phyloP scores from a whole-genome alignment of 306 rosid genomes.

The Boehmeria nivea region DNA sequence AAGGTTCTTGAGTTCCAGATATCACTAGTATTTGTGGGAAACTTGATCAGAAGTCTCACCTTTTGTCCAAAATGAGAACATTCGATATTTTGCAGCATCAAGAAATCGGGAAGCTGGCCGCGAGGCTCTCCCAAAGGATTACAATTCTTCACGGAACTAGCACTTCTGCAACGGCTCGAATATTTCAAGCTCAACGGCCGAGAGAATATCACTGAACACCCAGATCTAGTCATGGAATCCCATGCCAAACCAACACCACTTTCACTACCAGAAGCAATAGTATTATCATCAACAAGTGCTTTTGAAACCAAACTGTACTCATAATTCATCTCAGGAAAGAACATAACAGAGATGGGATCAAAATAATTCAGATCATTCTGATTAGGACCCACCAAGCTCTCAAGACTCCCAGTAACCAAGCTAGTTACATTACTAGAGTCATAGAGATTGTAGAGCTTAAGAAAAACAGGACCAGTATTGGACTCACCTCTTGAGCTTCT shows the following conservation, averaged over 20 bases:
- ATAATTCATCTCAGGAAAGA: constrained; percentile 39
- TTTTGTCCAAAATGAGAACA: constrained; percentile 18
- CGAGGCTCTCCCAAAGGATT: constrained; percentile 28
- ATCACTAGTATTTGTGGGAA: constrained; percentile 9
- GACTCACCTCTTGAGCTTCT: constrained; percentile 9
- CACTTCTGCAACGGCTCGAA: constrained; percentile 24
- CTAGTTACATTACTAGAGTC: constrained; percentile 28
- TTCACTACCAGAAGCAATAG: too few species aligned
- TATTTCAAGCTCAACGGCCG: constrained; percentile 29
- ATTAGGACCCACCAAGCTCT: constrained; percentile 26
- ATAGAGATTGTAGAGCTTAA: constrained; percentile 42
- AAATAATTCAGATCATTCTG: constrained; percentile 21
- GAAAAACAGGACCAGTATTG: constrained; percentile 16
- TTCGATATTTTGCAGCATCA: constrained; percentile 26
- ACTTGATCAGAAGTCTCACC: constrained; percentile 32
- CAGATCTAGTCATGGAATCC: not conserved
- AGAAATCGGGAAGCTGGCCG: constrained; percentile 16
- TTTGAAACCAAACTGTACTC: constrained; percentile 27
- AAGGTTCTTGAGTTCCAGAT: constrained; percentile 11
- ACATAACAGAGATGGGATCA: constrained; percentile 36
- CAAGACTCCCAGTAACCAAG: constrained; percentile 48
- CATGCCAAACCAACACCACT: constrained; percentile 9
- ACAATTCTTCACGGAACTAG: constrained; percentile 35
- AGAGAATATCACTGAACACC: constrained; percentile 25
- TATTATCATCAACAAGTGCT: not conserved